Evolutionary conservation across 2,329 filamentous ascomycete species (phyloP).

Genomic region (Scedosporium dehoogii): DNA sequence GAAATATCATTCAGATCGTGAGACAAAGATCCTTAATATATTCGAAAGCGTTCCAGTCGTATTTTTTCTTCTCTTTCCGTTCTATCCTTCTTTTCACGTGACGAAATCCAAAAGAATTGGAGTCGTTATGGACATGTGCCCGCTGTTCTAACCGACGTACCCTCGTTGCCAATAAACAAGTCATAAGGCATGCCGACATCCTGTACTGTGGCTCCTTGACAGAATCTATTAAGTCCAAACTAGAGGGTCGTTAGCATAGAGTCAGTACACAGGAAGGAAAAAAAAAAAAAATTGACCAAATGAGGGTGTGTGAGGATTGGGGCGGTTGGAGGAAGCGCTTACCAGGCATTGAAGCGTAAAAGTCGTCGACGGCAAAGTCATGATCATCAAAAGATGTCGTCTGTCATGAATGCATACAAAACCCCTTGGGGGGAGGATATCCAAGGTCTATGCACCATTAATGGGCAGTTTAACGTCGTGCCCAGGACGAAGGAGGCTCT

Average conservation of each 20-base stretch:
- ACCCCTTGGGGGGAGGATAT: neutral
- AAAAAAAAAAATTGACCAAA: too few relatives aligned
- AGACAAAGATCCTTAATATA: neutral
- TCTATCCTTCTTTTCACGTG: too few relatives aligned
- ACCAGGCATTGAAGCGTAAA: neutral
- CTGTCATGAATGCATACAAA: conserved; percentile 2
- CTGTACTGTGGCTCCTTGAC: neutral
- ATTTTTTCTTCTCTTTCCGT: neutral
- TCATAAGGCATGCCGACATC: neutral
- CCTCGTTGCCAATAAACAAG: neutral
- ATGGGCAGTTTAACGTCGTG: conserved; percentile 6
- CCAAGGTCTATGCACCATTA: conserved; percentile 3
- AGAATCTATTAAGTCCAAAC: neutral
- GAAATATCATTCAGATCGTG: neutral
- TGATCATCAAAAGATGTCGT: neutral
- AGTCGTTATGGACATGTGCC: neutral
- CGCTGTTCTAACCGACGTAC: neutral
- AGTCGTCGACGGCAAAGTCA: neutral
- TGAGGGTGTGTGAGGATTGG: too few relatives aligned
- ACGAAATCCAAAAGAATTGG: neutral
- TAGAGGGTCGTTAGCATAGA: neutral
- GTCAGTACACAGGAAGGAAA: neutral
- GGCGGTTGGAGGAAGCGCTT: neutral
- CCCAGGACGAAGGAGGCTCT: conserved; percentile 4
- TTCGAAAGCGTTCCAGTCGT: neutral